A percentile compares a stretch with the other conserved stretches of the same genome.
Conservation (phyloP, 2,329 filamentous ascomycete genomes). For the Beauveria scarabaeidicola region DNA sequence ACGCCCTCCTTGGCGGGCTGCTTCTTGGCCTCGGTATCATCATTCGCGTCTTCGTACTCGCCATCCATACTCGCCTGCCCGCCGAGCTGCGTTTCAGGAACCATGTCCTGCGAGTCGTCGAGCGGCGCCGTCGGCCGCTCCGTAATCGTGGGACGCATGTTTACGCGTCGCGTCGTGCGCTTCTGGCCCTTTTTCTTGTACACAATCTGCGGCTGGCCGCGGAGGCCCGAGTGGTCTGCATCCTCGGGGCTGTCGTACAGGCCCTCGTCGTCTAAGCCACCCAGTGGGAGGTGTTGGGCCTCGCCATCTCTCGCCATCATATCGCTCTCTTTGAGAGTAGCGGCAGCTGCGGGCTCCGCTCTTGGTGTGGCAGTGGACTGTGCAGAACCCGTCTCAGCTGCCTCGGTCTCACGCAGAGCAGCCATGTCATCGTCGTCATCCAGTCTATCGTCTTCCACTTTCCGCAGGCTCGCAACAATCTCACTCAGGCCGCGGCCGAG, state of each 20-base stretch:
- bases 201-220: constrained; percentile 50
- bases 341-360: constrained; percentile 8
- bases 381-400: constrained; percentile 26
- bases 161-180: constrained; percentile 61
- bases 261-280: constrained; percentile 56
- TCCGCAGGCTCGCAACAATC: constrained; percentile 62
- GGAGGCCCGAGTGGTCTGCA: constrained; percentile 39
- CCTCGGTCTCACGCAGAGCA: constrained; percentile 62
- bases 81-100: constrained; percentile 22
- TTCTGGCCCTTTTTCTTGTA: constrained; percentile 84
- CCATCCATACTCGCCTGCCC: constrained; percentile 11
- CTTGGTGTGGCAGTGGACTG: constrained; percentile 16
- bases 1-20: constrained; percentile 28
- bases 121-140: constrained; percentile 35
- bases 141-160: constrained; percentile 47
- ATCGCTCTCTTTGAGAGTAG: constrained; percentile 21
- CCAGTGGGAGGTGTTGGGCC: constrained; percentile 36
- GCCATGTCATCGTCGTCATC: constrained; percentile 75
- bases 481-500: constrained; percentile 64
- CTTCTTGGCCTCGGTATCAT: constrained; percentile 19
- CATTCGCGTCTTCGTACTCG: constrained; percentile 4
- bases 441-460: constrained; percentile 58
- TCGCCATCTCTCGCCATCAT: constrained; percentile 38
- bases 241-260: constrained; percentile 47
- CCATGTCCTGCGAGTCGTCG: constrained; percentile 23